Evolutionary conservation across 1,284 basidiomycete species (phyloP).

Genomic region (Takashimella tepidaria): DNA sequence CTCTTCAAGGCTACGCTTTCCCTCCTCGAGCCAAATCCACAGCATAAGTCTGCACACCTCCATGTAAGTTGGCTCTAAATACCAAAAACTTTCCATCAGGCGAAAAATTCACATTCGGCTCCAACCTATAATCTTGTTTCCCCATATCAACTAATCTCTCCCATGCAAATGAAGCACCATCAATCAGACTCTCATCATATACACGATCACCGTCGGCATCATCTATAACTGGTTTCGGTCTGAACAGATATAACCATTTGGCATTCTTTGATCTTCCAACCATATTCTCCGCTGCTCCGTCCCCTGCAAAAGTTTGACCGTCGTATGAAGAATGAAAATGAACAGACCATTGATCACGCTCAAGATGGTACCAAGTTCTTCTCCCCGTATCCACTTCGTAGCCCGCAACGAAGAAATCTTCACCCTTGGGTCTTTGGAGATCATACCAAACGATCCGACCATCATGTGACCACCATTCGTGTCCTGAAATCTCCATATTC

Average conservation of each 20-base stretch:
- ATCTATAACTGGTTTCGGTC: slow-evolving; percentile 11
- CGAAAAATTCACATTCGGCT: slow-evolving; percentile 22
- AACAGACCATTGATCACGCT: slow-evolving; percentile 22
- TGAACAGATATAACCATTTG: slow-evolving; percentile 22
- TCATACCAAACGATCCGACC: slow-evolving; percentile 22
- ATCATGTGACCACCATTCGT: slow-evolving; percentile 23
- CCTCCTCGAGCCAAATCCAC: slow-evolving; percentile 7
- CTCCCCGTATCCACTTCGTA: slow-evolving; percentile 17
- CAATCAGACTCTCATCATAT: slow-evolving; percentile 10
- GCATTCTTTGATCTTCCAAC: slow-evolving; percentile 14
- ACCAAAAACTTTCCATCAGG: slow-evolving; percentile 20
- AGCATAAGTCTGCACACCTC: slow-evolving; percentile 17
- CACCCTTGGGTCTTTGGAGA: slow-evolving; percentile 21
- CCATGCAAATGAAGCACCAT: slow-evolving; percentile 10
- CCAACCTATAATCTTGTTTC: slow-evolving; percentile 17
- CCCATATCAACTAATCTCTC: slow-evolving; percentile 17
- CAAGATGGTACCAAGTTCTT: slow-evolving; percentile 15
- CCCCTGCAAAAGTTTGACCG: slow-evolving; percentile 15
- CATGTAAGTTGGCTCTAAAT: slow-evolving; percentile 16
- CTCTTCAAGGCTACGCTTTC: not conserved
- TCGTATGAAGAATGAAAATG: slow-evolving; percentile 17
- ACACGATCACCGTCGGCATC: slow-evolving; percentile 15
- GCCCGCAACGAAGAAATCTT: slow-evolving; percentile 19
- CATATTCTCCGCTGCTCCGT: slow-evolving; percentile 20
- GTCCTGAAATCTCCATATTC: slow-evolving; percentile 29